A percentile compares a stretch with the other conserved stretches of the same genome.
Evolutionary conservation across 1,139 yeast species (phyloP).

Genomic region (Yamadazyma epiphylla): DNA sequence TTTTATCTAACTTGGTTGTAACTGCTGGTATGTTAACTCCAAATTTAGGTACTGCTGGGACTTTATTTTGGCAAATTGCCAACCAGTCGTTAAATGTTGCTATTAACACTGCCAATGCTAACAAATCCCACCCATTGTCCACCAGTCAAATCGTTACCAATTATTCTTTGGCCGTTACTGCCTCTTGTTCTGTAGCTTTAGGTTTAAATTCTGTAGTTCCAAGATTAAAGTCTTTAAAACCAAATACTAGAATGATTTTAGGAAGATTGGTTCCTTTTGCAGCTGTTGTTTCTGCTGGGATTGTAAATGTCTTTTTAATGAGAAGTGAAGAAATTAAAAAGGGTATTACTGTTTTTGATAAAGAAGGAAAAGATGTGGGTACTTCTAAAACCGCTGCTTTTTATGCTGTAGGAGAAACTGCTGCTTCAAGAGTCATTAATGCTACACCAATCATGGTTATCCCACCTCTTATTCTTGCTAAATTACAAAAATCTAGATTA

Average conservation of each 20-base stretch:
- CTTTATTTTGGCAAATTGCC: conserved; percentile 95
- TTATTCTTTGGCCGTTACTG: conserved; percentile 85
- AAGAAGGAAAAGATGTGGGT: conserved; percentile 69
- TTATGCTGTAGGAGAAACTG: conserved; percentile 95
- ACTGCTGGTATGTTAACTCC: conserved; percentile 98
- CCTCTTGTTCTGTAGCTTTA: conserved; percentile 92
- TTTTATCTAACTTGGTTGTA: conserved; percentile 85
- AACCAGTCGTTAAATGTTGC: conserved; percentile 96
- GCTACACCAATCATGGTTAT: conserved; percentile 97
- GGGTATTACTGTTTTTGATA: conserved; percentile 72
- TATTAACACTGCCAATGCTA: conserved; percentile 92
- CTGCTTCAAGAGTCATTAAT: conserved; percentile 87
- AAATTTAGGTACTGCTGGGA: conserved; percentile 82
- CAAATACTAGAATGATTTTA: conserved; percentile 65
- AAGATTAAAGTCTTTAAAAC: conserved; percentile 60
- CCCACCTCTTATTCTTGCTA: conserved; percentile 81
- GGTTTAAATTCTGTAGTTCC: conserved; percentile 91
- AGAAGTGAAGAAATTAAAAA: conserved; percentile 88
- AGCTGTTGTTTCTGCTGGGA: conserved; percentile 95
- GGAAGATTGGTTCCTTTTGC: conserved; percentile 95
- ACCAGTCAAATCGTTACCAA: conserved; percentile 72
- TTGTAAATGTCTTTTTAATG: conserved; percentile 92
- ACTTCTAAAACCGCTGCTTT: conserved; percentile 81
- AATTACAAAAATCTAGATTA: conserved; percentile 60
- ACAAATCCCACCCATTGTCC: conserved; percentile 87